Base-by-base conservation (phyloP, 768 basidiomycete genomes). In the Lactifluus rugatus region DNA sequence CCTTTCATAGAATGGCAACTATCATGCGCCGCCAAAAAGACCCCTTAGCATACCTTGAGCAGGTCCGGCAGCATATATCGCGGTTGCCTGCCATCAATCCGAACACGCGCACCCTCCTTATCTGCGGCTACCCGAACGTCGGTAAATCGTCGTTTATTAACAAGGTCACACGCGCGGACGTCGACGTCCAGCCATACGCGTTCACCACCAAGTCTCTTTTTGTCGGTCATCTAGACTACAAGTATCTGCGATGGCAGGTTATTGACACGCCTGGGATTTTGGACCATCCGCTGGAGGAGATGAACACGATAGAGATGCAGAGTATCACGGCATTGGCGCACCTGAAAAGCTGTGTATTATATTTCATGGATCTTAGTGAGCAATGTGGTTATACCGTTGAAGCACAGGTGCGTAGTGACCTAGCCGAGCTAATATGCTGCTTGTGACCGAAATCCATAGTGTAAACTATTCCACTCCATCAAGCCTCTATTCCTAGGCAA, bases 221-320 rank as follows among this genome's bases (percentile, higher is more conserved):
- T 69, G 90, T 99, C 66, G 96, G 96, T 1, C 96, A 99, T 73
- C 79, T 98, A 70, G 96, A 99, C 72, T 97, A 99, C 78, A 95
- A 93, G 69, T 99, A 99, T 75, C 80, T 99, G 66, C 85, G 96
- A 61, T 99, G 96, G 96, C 96, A 99, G 72, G 95, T 99, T 51
- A 97, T 99, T 67, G 96, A 99, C 78, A 99, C 96, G 41, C 96
- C 96, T 2, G 96, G 96, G 58, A 87, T 99, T 58, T 80, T 99
- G 64, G 96, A 99, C 70, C 96, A 98, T 71, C 94, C 95, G 2
- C 78, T 98, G 32, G 95, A 99, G 73, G 96, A 99, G 52, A 98
- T 99, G 96, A 98, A 98, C 78, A 98, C 94, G 59, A 99, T 99
- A 66, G 96, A 99, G 75, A 99, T 98, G 95, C 96, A 99, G 78